Percentiles rank a stretch among this genome's conserved stretches.
Conservation (phyloP, 768 basidiomycete genomes). For the Tephrocybe sp. region DNA sequence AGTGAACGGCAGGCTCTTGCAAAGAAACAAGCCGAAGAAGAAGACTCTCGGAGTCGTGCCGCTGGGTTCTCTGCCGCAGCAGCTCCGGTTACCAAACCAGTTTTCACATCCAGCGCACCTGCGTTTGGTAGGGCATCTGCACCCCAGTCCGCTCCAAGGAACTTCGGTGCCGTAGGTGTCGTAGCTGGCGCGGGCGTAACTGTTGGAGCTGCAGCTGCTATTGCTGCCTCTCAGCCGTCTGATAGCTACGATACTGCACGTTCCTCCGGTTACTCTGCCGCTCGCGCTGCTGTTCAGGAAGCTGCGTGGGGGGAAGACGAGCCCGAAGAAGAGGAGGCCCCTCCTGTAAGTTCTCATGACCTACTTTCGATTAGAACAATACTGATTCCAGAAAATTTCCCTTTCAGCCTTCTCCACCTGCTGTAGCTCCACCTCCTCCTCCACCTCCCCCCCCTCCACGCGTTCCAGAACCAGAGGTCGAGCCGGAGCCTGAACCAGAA, state of each 20-base stretch:
- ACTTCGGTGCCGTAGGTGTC: constrained; percentile 40
- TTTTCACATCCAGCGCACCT: constrained; percentile 47
- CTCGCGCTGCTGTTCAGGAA: constrained; percentile 30
- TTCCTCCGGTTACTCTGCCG: constrained; percentile 19
- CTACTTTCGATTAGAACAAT: not conserved
- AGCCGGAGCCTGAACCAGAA: constrained; percentile 28
- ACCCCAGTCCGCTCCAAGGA: constrained; percentile 34
- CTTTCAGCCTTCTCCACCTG: constrained; percentile 35
- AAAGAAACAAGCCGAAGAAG: constrained; percentile 83
- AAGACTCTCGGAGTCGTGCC: constrained; percentile 61
- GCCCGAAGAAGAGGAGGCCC: constrained; percentile 23
- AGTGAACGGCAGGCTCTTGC: constrained; percentile 89
- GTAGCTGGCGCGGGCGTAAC: constrained; percentile 35
- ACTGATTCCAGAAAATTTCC: constrained; percentile 12
- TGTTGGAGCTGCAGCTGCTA: constrained; percentile 32
- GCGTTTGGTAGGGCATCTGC: constrained; percentile 46
- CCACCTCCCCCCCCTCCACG: constrained; percentile 13
- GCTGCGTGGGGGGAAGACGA: constrained; percentile 31
- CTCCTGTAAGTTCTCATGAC: constrained; percentile 26
- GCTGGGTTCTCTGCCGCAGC: constrained; percentile 47
- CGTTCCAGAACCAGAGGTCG: constrained; percentile 31
- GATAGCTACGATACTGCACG: constrained; percentile 20
- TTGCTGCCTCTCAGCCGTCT: constrained; percentile 26
- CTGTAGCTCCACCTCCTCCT: constrained; percentile 26
- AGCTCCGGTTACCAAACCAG: constrained; percentile 28